Evolutionary conservation across 352 stramenopile genomes (phyloP).

Genomic region (Phytophthora pisi): DNA sequence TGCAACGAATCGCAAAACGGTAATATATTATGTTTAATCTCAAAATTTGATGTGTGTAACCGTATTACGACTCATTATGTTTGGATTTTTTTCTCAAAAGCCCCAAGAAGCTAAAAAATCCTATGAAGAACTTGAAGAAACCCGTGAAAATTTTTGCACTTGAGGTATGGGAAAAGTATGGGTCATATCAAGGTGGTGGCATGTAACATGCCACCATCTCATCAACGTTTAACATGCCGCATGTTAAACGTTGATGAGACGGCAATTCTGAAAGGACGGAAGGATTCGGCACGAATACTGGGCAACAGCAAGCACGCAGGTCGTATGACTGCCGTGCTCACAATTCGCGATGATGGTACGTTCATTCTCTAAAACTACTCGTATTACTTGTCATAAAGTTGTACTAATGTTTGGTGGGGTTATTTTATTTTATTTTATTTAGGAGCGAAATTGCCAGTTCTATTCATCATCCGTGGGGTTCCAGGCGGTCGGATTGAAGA

Average conservation of each 20-base stretch:
- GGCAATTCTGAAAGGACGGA: background rate
- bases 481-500: background rate
- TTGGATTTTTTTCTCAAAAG: slow-evolving; percentile 2
- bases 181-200: background rate
- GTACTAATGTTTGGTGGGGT: slow-evolving; percentile 1
- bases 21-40: background rate
- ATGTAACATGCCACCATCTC: too few relatives aligned
- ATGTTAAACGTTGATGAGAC: slow-evolving; percentile 15
- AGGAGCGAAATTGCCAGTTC: slow-evolving; percentile 4
- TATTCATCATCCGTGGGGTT: slow-evolving; percentile 1
- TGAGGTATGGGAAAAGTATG: slow-evolving; percentile 1
- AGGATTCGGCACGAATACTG: slow-evolving; percentile 3
- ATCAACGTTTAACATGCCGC: too few relatives aligned
- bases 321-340: background rate
- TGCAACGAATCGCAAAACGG: background rate
- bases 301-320: too few relatives aligned
- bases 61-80: background rate
- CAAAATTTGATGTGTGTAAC: background rate
- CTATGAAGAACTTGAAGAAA: slow-evolving; percentile 1
- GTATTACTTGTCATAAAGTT: background rate
- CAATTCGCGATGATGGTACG: slow-evolving; percentile 10
- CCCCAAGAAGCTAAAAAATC: slow-evolving; percentile 1
- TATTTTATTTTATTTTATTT: background rate
- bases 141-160: slow-evolving; percentile 5
- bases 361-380: background rate